These are phyloP conservation scores for Botryotinia narcissicola DNA, from an alignment of 2,329 filamentous ascomycete genomes.

Conservation along the genomic window DNA sequence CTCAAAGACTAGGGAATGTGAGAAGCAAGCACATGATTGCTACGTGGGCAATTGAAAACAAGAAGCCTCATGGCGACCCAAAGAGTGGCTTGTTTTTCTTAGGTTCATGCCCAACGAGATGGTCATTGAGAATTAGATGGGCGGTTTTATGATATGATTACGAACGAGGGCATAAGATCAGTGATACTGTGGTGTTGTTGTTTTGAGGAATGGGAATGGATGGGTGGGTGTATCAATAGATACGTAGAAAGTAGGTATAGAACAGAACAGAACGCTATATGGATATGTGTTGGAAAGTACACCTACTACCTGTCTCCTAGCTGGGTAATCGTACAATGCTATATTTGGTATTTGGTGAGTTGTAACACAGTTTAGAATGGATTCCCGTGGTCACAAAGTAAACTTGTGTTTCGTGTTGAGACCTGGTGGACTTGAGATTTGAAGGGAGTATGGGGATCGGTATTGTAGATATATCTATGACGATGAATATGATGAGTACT, in stretches of 20 bases:
- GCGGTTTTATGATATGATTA: not conserved
- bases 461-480: not conserved
- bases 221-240: not conserved
- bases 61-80: conserved; percentile 15
- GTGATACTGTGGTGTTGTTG: too few relatives aligned
- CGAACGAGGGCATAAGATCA: not conserved
- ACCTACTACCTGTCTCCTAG: not conserved
- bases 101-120: conserved; percentile 13
- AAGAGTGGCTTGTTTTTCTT: not conserved
- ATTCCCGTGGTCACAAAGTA: not conserved
- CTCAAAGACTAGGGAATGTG: not conserved
- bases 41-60: conserved; percentile 13
- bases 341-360: not conserved
- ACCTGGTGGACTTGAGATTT: not conserved
- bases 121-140: not conserved
- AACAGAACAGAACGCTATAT: not conserved
- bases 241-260: not conserved
- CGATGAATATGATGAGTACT: not conserved
- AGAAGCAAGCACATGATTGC: conserved; percentile 12
- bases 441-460: not conserved
- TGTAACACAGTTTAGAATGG: not conserved
- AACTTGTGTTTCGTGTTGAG: not conserved
- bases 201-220: not conserved
- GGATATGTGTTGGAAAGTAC: not conserved
- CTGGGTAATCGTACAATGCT: not conserved